Base-by-base conservation (phyloP, 2,329 filamentous ascomycete species). In the Remersonia thermophila region DNA sequence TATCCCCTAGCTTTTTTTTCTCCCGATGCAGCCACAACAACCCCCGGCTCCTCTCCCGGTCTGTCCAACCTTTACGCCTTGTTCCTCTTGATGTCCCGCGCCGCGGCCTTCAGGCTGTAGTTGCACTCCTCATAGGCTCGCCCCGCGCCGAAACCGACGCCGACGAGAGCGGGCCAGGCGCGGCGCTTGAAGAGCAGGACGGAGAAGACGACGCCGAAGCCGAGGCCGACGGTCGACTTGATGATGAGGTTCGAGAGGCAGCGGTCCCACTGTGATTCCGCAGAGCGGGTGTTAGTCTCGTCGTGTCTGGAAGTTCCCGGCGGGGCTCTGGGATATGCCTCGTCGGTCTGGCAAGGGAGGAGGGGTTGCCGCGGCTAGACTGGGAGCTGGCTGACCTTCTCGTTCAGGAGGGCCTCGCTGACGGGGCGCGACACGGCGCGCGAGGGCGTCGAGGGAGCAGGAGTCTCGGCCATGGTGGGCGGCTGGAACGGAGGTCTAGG, bases 41-140 rank as follows among this genome's bases (percentile, higher is more conserved):
- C n/a, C n/a, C n/a, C n/a, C n/a, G n/a, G n/a, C n/a, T n/a, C n/a
- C n/a, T n/a, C n/a, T n/a, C n/a, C n/a, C n/a, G n/a, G n/a, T n/a
- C n/a, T n/a, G n/a, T n/a, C n/a, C n/a, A n/a, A n/a, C n/a, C n/a
- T 23, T 23, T 28, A 39, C 35, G 38, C 39, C 35, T 40, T 41
- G 27, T 39, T 42, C 30, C 4, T 45, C 36, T 38, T 43, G 49
- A 76, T 61, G 38, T 74, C 70, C 51, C 64, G 65, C 30, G 71
- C 66, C 26, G 72, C 71, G 56, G 70, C 66, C 63, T 77, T 78
- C 52, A 79, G 59, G 65, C 67, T 80, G 66, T 72, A 83, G 68
- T 98, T 94, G 65, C 91, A 95, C 70, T 98, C 91, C 64, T 98
- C 91, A 70, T 93, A 98, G 40, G 91, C 91, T 55, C 93, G 78